These are phyloP conservation scores for Cystofilobasidium bisporidii DNA, from an alignment of 768 basidiomycete genomes.

Conservation along the genomic window DNA sequence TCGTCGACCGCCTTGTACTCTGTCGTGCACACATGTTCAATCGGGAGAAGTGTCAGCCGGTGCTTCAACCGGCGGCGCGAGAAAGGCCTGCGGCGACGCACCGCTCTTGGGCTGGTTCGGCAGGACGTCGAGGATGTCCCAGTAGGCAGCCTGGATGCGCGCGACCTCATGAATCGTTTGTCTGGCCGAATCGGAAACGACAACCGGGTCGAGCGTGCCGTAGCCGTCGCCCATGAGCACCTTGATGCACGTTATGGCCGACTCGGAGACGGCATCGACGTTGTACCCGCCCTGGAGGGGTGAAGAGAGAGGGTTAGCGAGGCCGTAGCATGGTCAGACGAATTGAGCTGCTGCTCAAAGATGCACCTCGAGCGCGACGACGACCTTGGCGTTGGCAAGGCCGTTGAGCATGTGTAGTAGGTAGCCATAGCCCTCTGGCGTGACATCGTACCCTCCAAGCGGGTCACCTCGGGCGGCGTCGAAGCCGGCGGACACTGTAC, in stretches of 20 bases:
- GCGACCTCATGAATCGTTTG: constrained; percentile 62
- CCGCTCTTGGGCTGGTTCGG: constrained; percentile 73
- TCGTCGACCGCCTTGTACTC: not conserved
- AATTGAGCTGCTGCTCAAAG: not conserved
- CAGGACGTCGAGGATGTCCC: constrained; percentile 77
- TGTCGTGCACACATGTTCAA: not conserved
- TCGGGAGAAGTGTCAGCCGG: no score
- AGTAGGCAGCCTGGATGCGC: constrained; percentile 75
- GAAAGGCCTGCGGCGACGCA: constrained; percentile 36
- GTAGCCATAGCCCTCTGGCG: constrained; percentile 87
- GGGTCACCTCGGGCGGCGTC: constrained; percentile 91
- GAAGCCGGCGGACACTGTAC: constrained; percentile 87
- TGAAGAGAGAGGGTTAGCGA: not conserved
- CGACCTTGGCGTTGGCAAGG: constrained; percentile 75
- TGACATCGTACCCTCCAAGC: constrained; percentile 80
- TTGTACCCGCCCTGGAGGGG: constrained; percentile 83
- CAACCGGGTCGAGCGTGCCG: constrained; percentile 46
- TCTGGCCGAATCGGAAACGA: constrained; percentile 45
- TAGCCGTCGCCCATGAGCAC: constrained; percentile 86
- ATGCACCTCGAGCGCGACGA: constrained; percentile 82
- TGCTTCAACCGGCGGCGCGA: not conserved
- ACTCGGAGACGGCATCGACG: constrained; percentile 73
- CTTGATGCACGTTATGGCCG: constrained; percentile 73
- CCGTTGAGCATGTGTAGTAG: constrained; percentile 96
- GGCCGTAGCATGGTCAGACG: no score